Evolutionary conservation across 139 green algal species (phyloP).

Genomic region (Tetradesmus obliquus): DNA sequence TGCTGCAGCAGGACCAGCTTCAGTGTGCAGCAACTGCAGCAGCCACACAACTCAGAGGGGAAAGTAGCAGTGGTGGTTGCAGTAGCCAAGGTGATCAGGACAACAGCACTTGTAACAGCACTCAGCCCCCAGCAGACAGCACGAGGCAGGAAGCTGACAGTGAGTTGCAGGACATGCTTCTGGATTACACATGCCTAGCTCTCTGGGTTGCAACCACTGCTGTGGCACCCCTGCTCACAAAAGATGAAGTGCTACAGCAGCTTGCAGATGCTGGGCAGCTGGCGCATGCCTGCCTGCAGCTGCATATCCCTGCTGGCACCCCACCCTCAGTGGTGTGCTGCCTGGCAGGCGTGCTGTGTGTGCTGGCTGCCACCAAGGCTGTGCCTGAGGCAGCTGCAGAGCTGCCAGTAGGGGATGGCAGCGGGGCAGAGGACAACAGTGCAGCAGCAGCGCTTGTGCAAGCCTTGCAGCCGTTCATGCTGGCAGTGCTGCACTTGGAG

Average conservation of each 20-base stretch:
- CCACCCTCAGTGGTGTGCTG: not conserved
- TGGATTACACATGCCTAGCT: not conserved
- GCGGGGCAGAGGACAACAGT: not conserved
- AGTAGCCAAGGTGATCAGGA: not conserved
- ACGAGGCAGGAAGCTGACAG: not conserved
- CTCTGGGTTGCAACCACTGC: not conserved
- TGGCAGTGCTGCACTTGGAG: not conserved
- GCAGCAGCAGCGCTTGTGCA: not conserved
- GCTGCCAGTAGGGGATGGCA: not conserved
- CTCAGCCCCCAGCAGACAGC: not conserved
- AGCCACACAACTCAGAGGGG: too few species aligned
- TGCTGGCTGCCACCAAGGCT: not conserved
- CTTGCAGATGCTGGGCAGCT: slow-evolving; percentile 1
- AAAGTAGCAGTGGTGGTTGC: not conserved
- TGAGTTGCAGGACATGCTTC: not conserved
- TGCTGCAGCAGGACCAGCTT: not conserved
- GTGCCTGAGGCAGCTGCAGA: slow-evolving; percentile 16
- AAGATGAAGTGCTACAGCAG: not conserved
- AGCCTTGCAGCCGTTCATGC: not conserved
- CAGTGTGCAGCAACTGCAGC: not conserved
- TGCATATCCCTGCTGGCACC: not conserved
- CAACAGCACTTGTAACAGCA: not conserved
- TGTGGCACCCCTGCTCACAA: not conserved
- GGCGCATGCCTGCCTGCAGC: not conserved
- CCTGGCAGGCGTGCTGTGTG: not conserved